Conservation (phyloP, 78 protist species). For the Dictyostelium brefeldianum region DNA sequence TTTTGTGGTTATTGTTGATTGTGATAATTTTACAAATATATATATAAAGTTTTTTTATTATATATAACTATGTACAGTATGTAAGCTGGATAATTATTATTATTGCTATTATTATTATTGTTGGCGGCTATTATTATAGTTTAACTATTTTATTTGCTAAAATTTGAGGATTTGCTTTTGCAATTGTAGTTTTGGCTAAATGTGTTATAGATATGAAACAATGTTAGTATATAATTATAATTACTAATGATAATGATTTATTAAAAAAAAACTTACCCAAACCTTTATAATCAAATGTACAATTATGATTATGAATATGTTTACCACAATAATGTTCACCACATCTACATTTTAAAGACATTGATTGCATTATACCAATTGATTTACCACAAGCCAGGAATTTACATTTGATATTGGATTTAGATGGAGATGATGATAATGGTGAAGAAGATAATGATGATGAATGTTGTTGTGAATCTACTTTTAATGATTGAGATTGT, state of each 20-base stretch:
- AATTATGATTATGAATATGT: constrained; percentile 66
- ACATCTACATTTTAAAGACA: constrained; percentile 60
- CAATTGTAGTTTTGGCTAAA: constrained; percentile 53
- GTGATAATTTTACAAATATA: too few species aligned
- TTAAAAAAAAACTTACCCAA: too few species aligned
- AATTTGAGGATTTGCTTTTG: constrained; percentile 78
- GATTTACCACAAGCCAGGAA: constrained; percentile 26
- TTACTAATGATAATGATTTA: too few species aligned
- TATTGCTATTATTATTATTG: too few species aligned
- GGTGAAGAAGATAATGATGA: constrained; percentile 15
- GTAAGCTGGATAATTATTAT: too few species aligned
- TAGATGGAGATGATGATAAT: constrained; percentile 34
- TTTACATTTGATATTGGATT: constrained; percentile 24
- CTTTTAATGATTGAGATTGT: not conserved
- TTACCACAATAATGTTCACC: constrained; percentile 58
- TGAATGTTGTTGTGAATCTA: not conserved
- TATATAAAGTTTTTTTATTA: too few species aligned
- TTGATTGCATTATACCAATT: constrained; percentile 16
- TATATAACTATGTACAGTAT: too few species aligned
- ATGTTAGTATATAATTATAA: too few species aligned
- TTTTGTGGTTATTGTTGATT: too few species aligned
- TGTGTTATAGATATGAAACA: too few species aligned
- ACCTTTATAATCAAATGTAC: constrained; percentile 70
- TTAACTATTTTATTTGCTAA: constrained; percentile 75
- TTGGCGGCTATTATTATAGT: constrained; percentile 7